phyloP scores from a whole-genome alignment of 805 yeast genomes.

The Kluyveromyces siamensis region DNA sequence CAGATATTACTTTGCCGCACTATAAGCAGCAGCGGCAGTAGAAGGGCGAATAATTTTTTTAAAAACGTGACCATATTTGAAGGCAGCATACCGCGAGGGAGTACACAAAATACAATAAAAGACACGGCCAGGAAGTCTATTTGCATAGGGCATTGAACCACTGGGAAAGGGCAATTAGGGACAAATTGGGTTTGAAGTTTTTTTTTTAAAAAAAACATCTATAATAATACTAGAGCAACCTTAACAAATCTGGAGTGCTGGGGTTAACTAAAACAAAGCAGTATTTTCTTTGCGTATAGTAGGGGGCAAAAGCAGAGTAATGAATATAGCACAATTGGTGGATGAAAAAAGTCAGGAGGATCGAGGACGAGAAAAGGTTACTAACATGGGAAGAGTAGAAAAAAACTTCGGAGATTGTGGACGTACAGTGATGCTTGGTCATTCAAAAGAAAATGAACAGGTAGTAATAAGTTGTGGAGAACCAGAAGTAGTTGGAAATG shows the following conservation, averaged over 20 bases:
- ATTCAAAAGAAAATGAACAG: constrained; percentile 3
- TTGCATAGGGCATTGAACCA: no score
- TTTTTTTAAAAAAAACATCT: not conserved
- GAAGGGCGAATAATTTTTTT: no score
- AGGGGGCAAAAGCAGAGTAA: not conserved
- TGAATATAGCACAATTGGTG: not conserved
- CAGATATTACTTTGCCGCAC: no score
- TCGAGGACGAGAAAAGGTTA: constrained; percentile 5
- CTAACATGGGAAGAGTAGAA: constrained; percentile 21
- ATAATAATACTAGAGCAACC: not conserved
- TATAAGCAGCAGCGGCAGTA: no score
- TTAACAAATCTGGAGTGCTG: not conserved
- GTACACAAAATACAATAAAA: no score
- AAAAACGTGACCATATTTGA: no score
- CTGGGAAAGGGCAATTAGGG: no score
- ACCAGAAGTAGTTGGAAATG: constrained; percentile 92
- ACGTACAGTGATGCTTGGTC: constrained; percentile 19
- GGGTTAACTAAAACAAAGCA: not conserved
- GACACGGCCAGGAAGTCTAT: no score
- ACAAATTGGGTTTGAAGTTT: no score
- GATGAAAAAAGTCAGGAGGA: not conserved
- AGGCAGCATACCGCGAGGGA: no score
- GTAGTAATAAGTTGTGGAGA: constrained; percentile 64
- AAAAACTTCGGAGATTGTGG: constrained; percentile 6
- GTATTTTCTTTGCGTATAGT: not conserved